phyloP scores from a whole-genome alignment of 148 eudicot species.

The Euryodendron excelsum region DNA sequence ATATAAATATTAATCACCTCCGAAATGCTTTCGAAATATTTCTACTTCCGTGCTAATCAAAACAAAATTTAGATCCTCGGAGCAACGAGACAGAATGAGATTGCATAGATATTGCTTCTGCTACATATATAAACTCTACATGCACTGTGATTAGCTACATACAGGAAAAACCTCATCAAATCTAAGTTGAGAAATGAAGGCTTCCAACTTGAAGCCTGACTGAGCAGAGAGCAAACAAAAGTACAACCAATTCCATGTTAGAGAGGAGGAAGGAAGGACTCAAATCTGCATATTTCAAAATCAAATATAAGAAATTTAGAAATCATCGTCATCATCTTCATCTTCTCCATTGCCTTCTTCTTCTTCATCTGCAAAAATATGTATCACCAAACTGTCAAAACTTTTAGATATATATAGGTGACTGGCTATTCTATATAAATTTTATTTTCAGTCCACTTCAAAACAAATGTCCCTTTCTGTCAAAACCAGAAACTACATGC shows the following conservation, averaged over 20 bases:
- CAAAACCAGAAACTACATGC: neutral
- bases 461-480: neutral
- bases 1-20: no score
- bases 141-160: no score
- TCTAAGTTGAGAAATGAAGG: neutral
- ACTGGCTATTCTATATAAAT: neutral
- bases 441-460: neutral
- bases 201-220: neutral
- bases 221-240: neutral
- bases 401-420: neutral
- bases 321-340: neutral
- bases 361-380: neutral
- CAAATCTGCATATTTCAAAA: neutral
- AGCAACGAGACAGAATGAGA: no score
- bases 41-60: no score
- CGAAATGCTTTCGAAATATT: no score
- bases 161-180: no score
- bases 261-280: neutral
- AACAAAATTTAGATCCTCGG: no score
- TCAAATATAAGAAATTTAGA: neutral
- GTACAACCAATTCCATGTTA: neutral
- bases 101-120: no score
- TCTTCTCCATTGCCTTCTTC: neutral
- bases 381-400: neutral
- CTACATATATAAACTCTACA: no score